These are phyloP conservation scores for Cyberlindnera saturnus DNA, from an alignment of 805 yeast species.

Conservation along the genomic window DNA sequence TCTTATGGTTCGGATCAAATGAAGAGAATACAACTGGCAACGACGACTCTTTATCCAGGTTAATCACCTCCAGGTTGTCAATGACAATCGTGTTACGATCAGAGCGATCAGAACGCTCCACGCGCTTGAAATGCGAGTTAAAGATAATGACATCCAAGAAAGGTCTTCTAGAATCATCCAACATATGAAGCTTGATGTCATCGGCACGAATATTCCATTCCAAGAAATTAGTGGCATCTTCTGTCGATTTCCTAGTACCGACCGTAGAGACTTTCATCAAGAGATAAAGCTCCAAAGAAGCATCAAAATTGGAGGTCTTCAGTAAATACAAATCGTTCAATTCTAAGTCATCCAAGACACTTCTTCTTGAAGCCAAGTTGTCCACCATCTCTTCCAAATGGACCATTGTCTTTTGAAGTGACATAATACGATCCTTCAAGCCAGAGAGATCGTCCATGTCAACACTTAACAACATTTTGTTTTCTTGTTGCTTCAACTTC, in stretches of 20 bases:
- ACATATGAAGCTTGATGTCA: conserved; percentile 63
- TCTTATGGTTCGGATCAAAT: conserved; percentile 16
- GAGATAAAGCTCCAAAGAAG: conserved; percentile 37
- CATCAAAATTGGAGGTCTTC: conserved; percentile 30
- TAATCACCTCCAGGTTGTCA: conserved; percentile 61
- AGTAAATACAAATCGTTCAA: conserved; percentile 37
- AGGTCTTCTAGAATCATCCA: conserved; percentile 53
- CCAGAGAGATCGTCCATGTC: conserved; percentile 58
- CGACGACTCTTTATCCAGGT: conserved; percentile 47
- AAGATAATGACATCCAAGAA: conserved; percentile 68
- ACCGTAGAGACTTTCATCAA: conserved; percentile 38
- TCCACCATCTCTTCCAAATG: conserved; percentile 36
- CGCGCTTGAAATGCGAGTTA: conserved; percentile 51
- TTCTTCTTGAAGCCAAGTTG: conserved; percentile 44
- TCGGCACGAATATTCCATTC: conserved; percentile 65
- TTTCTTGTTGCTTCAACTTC: conserved; percentile 49
- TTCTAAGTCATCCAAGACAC: conserved; percentile 42
- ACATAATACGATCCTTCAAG: conserved; percentile 40
- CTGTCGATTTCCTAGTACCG: conserved; percentile 25
- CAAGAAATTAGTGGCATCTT: conserved; percentile 32
- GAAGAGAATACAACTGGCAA: conserved; percentile 73
- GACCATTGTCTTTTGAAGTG: conserved; percentile 43
- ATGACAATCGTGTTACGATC: conserved; percentile 57
- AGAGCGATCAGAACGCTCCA: conserved; percentile 61
- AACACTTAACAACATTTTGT: conserved; percentile 61